Base-by-base conservation (phyloP, 2,329 filamentous ascomycete genomes). In the Cadophora sp. region DNA sequence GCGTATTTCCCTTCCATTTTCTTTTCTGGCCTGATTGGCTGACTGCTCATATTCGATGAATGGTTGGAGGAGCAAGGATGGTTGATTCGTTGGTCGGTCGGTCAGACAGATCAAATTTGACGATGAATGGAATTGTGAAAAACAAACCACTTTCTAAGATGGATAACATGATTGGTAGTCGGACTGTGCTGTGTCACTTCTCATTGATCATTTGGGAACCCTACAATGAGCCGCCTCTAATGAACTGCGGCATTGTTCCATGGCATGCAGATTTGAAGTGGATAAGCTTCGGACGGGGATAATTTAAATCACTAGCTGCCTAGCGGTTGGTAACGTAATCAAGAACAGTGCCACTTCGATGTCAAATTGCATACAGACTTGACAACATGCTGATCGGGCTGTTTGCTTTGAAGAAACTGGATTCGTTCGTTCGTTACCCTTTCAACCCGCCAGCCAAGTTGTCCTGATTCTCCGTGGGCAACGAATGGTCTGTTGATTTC, bases 401-500 rank as follows among this genome's bases (percentile, higher is more conserved):
- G 43, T 11, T 48, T 43, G n/a, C n/a, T 62, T 48, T 2, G 14
- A 50, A 50, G n/a, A n/a, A n/a, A n/a, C n/a, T n/a, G n/a, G n/a
- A n/a, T n/a, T n/a, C n/a, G n/a, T n/a, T n/a, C n/a, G n/a, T n/a
- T n/a, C n/a, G n/a, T n/a, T n/a, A n/a, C n/a, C n/a, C n/a, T n/a
- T n/a, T n/a, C n/a, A n/a, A n/a, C n/a, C n/a, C n/a, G n/a, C n/a
- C n/a, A n/a, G n/a, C 40, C 34, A 37, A 37, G 34, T 12, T 37
- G 34, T 37, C 8, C 3, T 9, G 34, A 9, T 37, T 37, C 34
- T 37, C 9, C 14, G 3, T 37, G 34, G 3, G 2, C 14, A 37
- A n/a, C n/a, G n/a, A 34, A 37, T 37, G 34, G 22, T 16, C 27
- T 62, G 14, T 53, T 59, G 50, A 58, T 65, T 65, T 65, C 51